Evolutionary conservation across 2,329 filamentous ascomycete species (phyloP), one percentile per base, ranked within the genome.

Genomic region (Xylaria sp.): DNA sequence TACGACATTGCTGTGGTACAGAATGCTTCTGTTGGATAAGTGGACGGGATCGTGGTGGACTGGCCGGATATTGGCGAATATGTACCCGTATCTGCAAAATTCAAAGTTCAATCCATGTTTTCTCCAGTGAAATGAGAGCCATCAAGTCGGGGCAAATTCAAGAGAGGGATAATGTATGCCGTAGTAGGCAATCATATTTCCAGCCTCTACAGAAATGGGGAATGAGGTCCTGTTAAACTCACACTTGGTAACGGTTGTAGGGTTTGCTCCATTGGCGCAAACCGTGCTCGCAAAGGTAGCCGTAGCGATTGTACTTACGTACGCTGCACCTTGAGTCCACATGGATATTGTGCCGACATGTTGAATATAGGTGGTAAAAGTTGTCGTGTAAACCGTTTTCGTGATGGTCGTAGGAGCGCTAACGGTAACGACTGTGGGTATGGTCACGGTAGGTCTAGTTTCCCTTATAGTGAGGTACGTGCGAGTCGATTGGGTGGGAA

Each of bases 31-130:
- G 44, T 43, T 15, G 40, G 40, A 38, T 55, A 55, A 1, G 31
- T 47, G 15, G 31, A 37, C 21, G 53, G 41, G 31, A 47, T 9
- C 2, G 53, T 55, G 23, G 53, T 55, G 10, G 11, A 27, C n/a
- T 55, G 53, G 7, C 53, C 53, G 5, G 41, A 29, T 19, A 38
- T 19, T 9, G 53, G 6, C 6, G 25, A 23, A 10, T 55, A 55
- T 29, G 53, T 55, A 10, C 53, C 53, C 31, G 53, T 55, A 23
- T 55, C 53, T 55, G 35, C 2, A 7, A 9, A n/a, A 33, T 31
- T 21, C 4, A 1, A 2, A 11, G 3, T 19, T 51, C 15, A 51
- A 17, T 27, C n/a, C 17, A 3, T 27, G 3, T 17, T 7, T 8
- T 38, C 11, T 2, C 8, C 6, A 6, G 11, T 6, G 6, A 33